phyloP scores from a whole-genome alignment of 192 early-diverging fungal genomes.

The Coemansia sp. region DNA sequence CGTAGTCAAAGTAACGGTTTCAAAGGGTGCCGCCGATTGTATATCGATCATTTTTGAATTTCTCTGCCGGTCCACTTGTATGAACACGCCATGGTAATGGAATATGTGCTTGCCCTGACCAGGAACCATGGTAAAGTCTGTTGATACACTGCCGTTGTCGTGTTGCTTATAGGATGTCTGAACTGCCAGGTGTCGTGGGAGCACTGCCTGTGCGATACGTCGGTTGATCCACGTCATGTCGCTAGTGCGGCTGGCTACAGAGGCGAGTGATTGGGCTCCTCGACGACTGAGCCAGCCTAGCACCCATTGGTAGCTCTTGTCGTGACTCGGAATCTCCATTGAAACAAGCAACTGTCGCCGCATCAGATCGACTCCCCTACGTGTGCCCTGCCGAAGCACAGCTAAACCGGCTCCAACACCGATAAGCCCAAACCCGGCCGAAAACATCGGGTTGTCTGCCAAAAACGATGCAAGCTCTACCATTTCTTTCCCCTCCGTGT shows the following conservation, averaged over 20 bases:
- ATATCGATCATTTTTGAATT: constrained; percentile 89
- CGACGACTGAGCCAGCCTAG: constrained; percentile 79
- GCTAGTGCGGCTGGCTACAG: constrained; percentile 6
- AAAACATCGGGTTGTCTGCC: constrained; percentile 87
- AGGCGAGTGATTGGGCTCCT: constrained; percentile 21
- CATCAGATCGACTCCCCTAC: constrained; percentile 63
- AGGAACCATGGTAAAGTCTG: constrained; percentile 83
- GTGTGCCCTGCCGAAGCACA: constrained; percentile 66
- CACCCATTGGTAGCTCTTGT: constrained; percentile 92
- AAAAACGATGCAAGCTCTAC: constrained; percentile 51
- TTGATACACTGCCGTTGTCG: constrained; percentile 84
- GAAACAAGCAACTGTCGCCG: constrained; percentile 81
- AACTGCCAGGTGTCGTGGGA: constrained; percentile 74
- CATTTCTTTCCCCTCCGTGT: too few relatives aligned
- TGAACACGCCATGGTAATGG: constrained; percentile 72
- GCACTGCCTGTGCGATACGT: constrained; percentile 49
- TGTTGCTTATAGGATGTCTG: constrained; percentile 84
- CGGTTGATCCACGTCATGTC: constrained; percentile 49
- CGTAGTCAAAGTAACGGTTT: constrained; percentile 91
- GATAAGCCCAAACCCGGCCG: constrained; percentile 89
- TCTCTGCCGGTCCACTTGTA: constrained; percentile 78
- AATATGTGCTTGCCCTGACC: constrained; percentile 91
- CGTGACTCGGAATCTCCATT: constrained; percentile 92
- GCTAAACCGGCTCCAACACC: constrained; percentile 83
- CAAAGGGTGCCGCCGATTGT: constrained; percentile 87